Percentiles rank a stretch among this genome's conserved stretches.
phyloP scores from a whole-genome alignment of 176 grass and related monocot genomes.

The Eleusine coracana region DNA sequence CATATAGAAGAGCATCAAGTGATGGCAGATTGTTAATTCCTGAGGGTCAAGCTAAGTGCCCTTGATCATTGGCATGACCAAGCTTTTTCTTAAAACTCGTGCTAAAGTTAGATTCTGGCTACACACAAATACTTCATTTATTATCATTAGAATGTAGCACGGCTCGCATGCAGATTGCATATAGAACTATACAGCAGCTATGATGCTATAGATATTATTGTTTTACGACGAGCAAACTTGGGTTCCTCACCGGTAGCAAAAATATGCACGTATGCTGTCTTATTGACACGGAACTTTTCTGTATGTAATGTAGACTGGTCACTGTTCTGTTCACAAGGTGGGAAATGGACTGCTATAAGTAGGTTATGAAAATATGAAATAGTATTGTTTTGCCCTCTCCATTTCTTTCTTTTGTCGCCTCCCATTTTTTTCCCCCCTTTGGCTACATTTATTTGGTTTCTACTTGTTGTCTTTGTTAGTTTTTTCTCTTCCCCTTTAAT shows the following conservation, averaged over 20 bases:
- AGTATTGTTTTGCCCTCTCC: neutral
- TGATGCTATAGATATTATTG: neutral
- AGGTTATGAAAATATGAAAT: neutral
- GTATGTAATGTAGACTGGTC: neutral
- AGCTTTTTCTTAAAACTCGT: conserved; percentile 4
- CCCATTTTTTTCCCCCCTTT: neutral
- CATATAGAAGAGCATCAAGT: conserved; percentile 28
- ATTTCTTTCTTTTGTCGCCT: neutral
- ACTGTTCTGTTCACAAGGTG: neutral
- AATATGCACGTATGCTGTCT: neutral
- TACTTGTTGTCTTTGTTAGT: neutral
- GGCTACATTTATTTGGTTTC: neutral
- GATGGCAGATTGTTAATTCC: conserved; percentile 29
- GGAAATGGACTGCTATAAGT: neutral
- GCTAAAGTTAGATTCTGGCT: conserved; percentile 34
- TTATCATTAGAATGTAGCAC: neutral
- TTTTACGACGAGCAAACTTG: neutral
- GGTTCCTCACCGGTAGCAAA: neutral
- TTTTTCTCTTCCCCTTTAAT: neutral
- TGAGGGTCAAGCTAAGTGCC: conserved; percentile 8
- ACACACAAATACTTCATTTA: neutral
- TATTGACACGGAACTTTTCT: conserved; percentile 20
- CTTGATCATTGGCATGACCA: conserved; percentile 27
- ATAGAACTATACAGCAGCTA: neutral
- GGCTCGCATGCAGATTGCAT: neutral